phyloP scores from a whole-genome alignment of 2,329 filamentous ascomycete species.

The Sporothrix inflata region DNA sequence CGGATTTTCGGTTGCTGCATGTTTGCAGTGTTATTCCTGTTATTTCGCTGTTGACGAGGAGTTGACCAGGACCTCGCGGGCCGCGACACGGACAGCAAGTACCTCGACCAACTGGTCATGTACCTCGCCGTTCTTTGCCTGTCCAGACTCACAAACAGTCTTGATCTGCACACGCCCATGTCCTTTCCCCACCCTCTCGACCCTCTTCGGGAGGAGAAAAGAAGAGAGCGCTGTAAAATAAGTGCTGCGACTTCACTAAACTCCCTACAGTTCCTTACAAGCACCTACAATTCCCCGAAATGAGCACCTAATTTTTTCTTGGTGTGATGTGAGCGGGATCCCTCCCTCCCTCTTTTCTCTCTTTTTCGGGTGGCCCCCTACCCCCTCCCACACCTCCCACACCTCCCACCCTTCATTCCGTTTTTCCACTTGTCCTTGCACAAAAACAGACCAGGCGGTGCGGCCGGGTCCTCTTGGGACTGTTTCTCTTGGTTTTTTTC shows the following conservation, averaged over 20 bases:
- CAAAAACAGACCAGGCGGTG: not conserved
- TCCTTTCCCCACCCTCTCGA: not conserved
- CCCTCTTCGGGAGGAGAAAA: not conserved
- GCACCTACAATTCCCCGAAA: not conserved
- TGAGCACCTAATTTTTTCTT: slow-evolving; percentile 2
- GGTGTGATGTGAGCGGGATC: slow-evolving; percentile 21
- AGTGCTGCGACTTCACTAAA: not conserved
- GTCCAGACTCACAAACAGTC: not conserved
- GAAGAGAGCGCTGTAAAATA: not conserved
- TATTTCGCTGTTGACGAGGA: not conserved
- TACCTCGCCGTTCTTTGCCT: not conserved
- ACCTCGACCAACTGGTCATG: slow-evolving; percentile 10
- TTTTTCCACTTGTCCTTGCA: not conserved
- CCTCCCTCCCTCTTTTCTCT: slow-evolving; percentile 17
- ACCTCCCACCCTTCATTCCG: not conserved
- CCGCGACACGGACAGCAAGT: not conserved
- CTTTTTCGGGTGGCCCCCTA: not conserved
- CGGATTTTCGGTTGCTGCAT: not conserved
- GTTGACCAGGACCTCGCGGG: not conserved
- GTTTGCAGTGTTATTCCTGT: too few relatives aligned
- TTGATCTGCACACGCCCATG: slow-evolving; percentile 17
- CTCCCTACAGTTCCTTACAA: not conserved
- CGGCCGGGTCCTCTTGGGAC: slow-evolving; percentile 14
- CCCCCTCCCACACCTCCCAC: not conserved
- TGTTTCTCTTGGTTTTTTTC: not conserved